phyloP scores from a whole-genome alignment of 23 red algal genomes.

The Pyropia haitanensis region DNA sequence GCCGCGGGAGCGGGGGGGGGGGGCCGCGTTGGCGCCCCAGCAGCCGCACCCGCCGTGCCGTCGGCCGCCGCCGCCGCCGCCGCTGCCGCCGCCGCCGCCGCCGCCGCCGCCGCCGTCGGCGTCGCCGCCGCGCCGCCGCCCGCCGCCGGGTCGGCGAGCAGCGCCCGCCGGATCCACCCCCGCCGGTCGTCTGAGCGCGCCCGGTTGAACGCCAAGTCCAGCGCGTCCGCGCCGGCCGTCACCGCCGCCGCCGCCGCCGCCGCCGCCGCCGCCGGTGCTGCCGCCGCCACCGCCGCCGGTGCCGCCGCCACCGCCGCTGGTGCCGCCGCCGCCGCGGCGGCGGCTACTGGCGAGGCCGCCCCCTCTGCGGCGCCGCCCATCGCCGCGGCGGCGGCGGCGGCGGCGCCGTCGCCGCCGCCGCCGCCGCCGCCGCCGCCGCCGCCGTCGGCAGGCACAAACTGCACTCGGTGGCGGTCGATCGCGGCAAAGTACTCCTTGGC shows the following conservation, averaged over 20 bases:
- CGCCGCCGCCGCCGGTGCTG: no score
- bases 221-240: background rate
- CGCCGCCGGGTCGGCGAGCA: conserved; percentile 13
- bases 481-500: conserved; percentile 28
- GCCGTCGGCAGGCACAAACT: background rate
- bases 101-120: background rate
- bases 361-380: background rate
- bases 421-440: conserved; percentile 2
- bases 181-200: conserved; percentile 18
- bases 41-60: no score
- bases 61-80: no score
- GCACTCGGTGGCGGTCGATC: background rate
- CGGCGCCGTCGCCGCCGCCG: conserved; percentile 4
- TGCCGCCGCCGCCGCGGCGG: no score
- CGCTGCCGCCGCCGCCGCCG: no score
- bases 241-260: background rate
- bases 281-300: no score
- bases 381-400: background rate
- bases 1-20: no score
- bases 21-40: no score
- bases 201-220: conserved; percentile 43
- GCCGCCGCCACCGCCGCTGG: no score
- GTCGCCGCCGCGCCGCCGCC: background rate
- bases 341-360: no score
- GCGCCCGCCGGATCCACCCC: conserved; percentile 18